Conservation (phyloP, 116 monocot species). For the Trichopus zeylanicus region DNA sequence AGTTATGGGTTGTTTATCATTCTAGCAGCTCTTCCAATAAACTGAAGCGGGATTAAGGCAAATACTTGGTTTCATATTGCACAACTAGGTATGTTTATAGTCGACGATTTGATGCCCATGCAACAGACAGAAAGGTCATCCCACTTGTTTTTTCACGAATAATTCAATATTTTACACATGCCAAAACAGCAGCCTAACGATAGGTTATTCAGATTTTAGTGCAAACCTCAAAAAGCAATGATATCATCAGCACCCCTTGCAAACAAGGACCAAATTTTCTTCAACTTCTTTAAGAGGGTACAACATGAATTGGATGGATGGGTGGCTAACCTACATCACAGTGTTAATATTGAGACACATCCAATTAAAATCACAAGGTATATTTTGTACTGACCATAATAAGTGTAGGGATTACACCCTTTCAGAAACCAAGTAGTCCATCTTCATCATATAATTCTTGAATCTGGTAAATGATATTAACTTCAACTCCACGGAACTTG, state of each 20-base stretch:
- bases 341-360: conserved; percentile 1
- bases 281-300: conserved; percentile 80
- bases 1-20: too few species aligned
- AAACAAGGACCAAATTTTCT: conserved; percentile 46
- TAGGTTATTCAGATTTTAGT: too few species aligned
- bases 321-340: conserved; percentile 70
- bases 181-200: background rate
- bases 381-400: conserved; percentile 64
- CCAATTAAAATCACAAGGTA: background rate
- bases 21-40: too few species aligned
- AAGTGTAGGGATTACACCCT: conserved; percentile 89
- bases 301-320: conserved; percentile 93
- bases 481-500: too few species aligned
- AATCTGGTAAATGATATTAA: too few species aligned
- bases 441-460: conserved; percentile 88
- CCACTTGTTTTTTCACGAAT: too few species aligned
- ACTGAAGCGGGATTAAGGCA: too few species aligned
- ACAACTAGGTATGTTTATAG: too few species aligned
- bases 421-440: conserved; percentile 88
- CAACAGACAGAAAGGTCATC: too few species aligned
- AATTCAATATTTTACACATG: too few species aligned
- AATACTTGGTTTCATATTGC: too few species aligned
- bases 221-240: conserved; percentile 71
- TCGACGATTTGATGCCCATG: too few species aligned
- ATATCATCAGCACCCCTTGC: conserved; percentile 65